These are phyloP conservation scores for Calamus simplicifolius DNA, from an alignment of 176 grass and related monocot species.

Conservation along the genomic window DNA sequence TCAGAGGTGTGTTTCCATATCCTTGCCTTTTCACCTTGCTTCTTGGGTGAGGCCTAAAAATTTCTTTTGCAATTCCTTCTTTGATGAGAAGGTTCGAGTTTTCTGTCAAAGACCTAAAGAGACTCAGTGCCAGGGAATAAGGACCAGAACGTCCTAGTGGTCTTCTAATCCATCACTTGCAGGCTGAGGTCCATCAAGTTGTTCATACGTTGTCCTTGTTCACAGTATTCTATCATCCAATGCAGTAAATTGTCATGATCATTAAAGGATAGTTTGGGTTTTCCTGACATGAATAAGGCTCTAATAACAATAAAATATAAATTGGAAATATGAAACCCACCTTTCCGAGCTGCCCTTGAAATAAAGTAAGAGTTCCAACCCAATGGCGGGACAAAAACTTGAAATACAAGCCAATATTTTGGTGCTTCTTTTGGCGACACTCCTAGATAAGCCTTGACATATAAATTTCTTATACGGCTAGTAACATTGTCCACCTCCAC, in stretches of 20 bases:
- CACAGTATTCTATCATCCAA: no score
- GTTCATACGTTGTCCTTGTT: no score
- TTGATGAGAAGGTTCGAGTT: no score
- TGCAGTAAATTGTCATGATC: no score
- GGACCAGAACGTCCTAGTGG: no score
- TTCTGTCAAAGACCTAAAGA: no score
- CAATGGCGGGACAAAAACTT: conserved; percentile 68
- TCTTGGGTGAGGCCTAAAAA: neutral
- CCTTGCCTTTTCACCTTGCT: neutral
- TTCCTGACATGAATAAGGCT: no score
- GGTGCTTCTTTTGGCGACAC: conserved; percentile 35
- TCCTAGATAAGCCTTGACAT: conserved; percentile 85
- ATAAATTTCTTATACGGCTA: conserved; percentile 54
- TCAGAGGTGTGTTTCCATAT: conserved; percentile 67
- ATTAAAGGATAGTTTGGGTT: no score
- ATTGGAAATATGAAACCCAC: conserved; percentile 22
- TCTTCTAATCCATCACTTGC: no score
- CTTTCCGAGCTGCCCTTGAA: conserved; percentile 38
- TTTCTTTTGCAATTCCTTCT: no score
- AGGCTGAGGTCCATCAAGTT: no score
- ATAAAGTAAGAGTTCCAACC: conserved; percentile 90
- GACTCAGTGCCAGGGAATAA: no score
- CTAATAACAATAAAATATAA: conserved; percentile 5
- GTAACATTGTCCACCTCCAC: conserved; percentile 65
- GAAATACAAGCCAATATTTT: conserved; percentile 83